Conservation (phyloP, 495 filamentous ascomycete species). For the Mycothermus thermophilus region DNA sequence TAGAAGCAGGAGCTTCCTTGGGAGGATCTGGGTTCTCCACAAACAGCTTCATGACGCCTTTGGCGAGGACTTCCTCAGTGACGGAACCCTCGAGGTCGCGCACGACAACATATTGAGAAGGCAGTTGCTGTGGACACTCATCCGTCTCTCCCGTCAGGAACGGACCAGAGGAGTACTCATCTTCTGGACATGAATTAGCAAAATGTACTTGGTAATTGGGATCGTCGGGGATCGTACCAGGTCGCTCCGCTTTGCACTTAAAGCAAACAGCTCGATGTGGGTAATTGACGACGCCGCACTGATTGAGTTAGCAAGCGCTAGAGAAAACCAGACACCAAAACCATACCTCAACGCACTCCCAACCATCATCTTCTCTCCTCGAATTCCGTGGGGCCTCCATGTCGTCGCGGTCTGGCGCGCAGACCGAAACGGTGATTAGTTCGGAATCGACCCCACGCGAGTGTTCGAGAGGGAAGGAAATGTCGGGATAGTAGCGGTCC, state of each 20-base stretch:
- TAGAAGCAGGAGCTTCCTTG: conserved; percentile 24
- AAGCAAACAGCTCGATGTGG: conserved; percentile 56
- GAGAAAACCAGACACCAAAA: not conserved
- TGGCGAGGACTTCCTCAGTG: conserved; percentile 63
- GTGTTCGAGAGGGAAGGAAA: conserved; percentile 31
- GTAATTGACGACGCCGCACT: conserved; percentile 67
- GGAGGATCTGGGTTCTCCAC: conserved; percentile 24
- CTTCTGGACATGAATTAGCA: conserved; percentile 10
- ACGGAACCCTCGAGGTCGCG: conserved; percentile 60
- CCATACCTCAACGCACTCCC: conserved; percentile 57
- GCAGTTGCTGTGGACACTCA: conserved; percentile 54
- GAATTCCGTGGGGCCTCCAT: conserved; percentile 36
- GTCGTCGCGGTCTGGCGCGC: conserved; percentile 45
- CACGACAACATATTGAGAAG: conserved; percentile 72
- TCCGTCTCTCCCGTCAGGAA: conserved; percentile 63
- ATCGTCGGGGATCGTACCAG: conserved; percentile 40
- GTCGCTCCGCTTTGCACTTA: conserved; percentile 56
- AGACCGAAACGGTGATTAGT: conserved; percentile 43
- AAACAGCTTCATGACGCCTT: conserved; percentile 67
- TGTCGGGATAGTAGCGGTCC: conserved; percentile 47
- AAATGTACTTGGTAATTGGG: not conserved
- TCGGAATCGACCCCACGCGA: conserved; percentile 26
- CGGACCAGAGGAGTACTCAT: conserved; percentile 12
- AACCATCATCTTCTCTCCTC: conserved; percentile 50
- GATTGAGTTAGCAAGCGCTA: not conserved